A percentile compares a stretch with the other conserved stretches of the same genome.
phyloP scores from a whole-genome alignment of 768 basidiomycete genomes.

The Tremella yokohamensis region DNA sequence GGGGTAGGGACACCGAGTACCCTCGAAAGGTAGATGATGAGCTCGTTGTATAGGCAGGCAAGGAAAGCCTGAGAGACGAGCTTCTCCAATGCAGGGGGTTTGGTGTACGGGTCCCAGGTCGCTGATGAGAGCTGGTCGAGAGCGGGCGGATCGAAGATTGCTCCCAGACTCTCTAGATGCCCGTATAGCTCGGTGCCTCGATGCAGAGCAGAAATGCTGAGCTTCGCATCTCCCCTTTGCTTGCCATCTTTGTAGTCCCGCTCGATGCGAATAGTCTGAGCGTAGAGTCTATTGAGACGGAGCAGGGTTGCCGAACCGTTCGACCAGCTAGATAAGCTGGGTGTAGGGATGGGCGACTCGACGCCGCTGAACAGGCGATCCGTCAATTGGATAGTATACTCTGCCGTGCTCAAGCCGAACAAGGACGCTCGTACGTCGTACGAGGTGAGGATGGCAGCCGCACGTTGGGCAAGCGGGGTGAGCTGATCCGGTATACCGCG shows the following conservation, averaged over 20 bases:
- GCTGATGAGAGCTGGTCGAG: not conserved
- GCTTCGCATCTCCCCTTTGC: not conserved
- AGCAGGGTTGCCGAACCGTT: not conserved
- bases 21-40: not conserved
- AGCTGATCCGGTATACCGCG: not conserved
- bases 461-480: not conserved
- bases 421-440: conserved; percentile 1
- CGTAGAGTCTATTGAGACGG: not conserved
- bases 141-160: not conserved
- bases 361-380: not conserved
- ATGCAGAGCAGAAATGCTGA: not conserved
- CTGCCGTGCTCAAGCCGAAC: not conserved
- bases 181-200: not conserved
- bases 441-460: not conserved
- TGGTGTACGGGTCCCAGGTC: not conserved
- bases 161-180: not conserved
- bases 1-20: not conserved
- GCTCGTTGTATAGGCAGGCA: not conserved
- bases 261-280: not conserved
- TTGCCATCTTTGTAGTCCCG: not conserved
- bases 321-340: not conserved
- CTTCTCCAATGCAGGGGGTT: not conserved
- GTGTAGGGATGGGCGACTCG: too few relatives aligned
- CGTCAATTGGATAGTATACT: not conserved
- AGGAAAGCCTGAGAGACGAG: not conserved